A percentile compares a stretch with the other conserved stretches of the same genome.
Conservation (phyloP, 495 filamentous ascomycete genomes). For the Aspergillus affinis region DNA sequence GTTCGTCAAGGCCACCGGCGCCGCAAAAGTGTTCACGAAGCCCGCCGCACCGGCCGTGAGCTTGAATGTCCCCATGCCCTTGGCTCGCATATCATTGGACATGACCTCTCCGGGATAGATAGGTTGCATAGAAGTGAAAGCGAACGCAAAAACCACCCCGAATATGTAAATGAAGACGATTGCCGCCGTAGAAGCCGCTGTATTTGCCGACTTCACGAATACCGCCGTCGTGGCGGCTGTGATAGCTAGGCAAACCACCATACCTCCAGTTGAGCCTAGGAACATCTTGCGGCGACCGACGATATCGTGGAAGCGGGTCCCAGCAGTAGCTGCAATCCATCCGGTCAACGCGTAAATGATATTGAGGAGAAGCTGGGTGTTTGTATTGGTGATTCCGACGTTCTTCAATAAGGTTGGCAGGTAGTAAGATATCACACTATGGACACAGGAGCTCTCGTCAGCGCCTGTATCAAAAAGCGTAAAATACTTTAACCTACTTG, state of each 20-base stretch:
- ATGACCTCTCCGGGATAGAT: conserved; percentile 28
- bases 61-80: conserved; percentile 21
- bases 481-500: conserved; percentile 9
- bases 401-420: conserved; percentile 37
- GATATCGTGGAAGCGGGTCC: conserved; percentile 63
- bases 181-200: conserved; percentile 45
- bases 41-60: conserved; percentile 15
- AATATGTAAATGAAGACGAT: conserved; percentile 63
- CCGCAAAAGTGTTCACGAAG: conserved; percentile 16
- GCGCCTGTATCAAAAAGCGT: not conserved
- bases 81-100: conserved; percentile 28
- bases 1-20: conserved; percentile 13
- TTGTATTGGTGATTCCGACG: conserved; percentile 38
- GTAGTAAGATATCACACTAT: conserved; percentile 40
- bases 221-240: conserved; percentile 54
- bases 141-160: conserved; percentile 52
- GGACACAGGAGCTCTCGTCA: too few relatives aligned
- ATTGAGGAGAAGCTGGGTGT: conserved; percentile 58
- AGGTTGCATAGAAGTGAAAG: conserved; percentile 21
- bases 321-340: conserved; percentile 60
- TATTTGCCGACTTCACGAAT: conserved; percentile 42
- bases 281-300: conserved; percentile 59
- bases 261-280: conserved; percentile 55
- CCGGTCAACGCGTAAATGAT: conserved; percentile 60
- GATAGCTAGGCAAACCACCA: conserved; percentile 56